A percentile compares a stretch with the other conserved stretches of the same genome.
Evolutionary conservation across 441 rosid species (phyloP).

Genomic region (Populus hybrid): DNA sequence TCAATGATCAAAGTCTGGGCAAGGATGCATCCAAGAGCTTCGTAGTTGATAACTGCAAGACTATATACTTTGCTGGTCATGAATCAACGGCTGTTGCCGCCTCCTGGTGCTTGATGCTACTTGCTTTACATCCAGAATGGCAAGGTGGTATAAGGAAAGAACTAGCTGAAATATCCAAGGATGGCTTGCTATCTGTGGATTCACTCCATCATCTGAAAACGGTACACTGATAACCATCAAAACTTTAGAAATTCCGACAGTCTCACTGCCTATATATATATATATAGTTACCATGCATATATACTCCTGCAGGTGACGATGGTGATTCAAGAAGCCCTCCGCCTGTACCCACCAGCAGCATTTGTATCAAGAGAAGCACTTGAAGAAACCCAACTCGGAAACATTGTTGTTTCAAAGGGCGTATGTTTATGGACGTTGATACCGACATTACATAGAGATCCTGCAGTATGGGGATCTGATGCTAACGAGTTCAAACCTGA

Average conservation of each 20-base stretch:
- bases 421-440: conserved; percentile 59
- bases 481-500: conserved; percentile 63
- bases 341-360: conserved; percentile 65
- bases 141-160: conserved; percentile 49
- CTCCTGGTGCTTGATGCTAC: conserved; percentile 67
- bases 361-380: conserved; percentile 62
- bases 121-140: conserved; percentile 62
- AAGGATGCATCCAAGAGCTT: conserved; percentile 41
- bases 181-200: conserved; percentile 32
- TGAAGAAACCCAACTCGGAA: conserved; percentile 44
- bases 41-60: conserved; percentile 69
- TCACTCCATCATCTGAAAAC: conserved; percentile 44
- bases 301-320: conserved; percentile 36
- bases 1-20: conserved; percentile 31
- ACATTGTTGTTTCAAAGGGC: conserved; percentile 47
- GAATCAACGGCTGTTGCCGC: conserved; percentile 59
- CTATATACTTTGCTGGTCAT: conserved; percentile 60
- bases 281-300: no score
- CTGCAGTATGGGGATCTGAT: conserved; percentile 57
- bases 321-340: conserved; percentile 59
- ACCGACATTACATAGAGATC: conserved; percentile 58
- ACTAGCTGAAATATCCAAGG: conserved; percentile 33
- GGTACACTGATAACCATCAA: conserved; percentile 25
- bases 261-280: no score
- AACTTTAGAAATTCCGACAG: not conserved